Percentiles rank a stretch among this genome's conserved stretches.
Conservation (phyloP, 306 rosid genomes). For the Aeschynomene evenia region DNA sequence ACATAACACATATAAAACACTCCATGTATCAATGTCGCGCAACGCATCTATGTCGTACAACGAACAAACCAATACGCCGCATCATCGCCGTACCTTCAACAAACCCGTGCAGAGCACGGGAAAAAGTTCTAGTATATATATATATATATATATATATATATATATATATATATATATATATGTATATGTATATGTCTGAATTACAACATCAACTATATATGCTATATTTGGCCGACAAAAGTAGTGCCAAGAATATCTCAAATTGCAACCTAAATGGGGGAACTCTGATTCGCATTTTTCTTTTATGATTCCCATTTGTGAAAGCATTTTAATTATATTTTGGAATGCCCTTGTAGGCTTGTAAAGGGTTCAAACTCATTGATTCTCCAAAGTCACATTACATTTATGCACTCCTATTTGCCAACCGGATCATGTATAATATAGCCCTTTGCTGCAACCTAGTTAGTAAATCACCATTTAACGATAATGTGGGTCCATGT, state of each 20-base stretch:
- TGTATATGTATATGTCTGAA: too few relatives aligned
- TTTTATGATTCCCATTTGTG: slow-evolving; percentile 38
- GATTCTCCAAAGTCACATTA: slow-evolving; percentile 30
- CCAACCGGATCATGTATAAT: slow-evolving; percentile 71
- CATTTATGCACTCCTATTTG: slow-evolving; percentile 49
- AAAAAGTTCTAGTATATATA: too few relatives aligned
- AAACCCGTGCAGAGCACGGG: too few relatives aligned
- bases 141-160: too few relatives aligned
- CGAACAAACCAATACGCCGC: too few relatives aligned
- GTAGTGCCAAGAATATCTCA: slow-evolving; percentile 28
- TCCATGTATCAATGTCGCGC: too few relatives aligned
- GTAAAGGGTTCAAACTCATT: slow-evolving; percentile 49
- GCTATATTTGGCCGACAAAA: slow-evolving; percentile 37
- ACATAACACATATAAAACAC: too few relatives aligned
- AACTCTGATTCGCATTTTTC: slow-evolving; percentile 15
- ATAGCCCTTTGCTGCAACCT: slow-evolving; percentile 28
- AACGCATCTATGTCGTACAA: too few relatives aligned
- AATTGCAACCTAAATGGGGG: slow-evolving; percentile 40
- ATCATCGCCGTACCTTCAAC: too few relatives aligned
- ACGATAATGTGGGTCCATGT: slow-evolving; percentile 48
- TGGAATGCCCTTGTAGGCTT: slow-evolving; percentile 53
- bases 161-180: too few relatives aligned
- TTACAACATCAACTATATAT: background rate
- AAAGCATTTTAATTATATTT: too few relatives aligned
- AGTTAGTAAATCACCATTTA: background rate